phyloP scores from a whole-genome alignment of 148 eudicot species.

The Drosera capensis region DNA sequence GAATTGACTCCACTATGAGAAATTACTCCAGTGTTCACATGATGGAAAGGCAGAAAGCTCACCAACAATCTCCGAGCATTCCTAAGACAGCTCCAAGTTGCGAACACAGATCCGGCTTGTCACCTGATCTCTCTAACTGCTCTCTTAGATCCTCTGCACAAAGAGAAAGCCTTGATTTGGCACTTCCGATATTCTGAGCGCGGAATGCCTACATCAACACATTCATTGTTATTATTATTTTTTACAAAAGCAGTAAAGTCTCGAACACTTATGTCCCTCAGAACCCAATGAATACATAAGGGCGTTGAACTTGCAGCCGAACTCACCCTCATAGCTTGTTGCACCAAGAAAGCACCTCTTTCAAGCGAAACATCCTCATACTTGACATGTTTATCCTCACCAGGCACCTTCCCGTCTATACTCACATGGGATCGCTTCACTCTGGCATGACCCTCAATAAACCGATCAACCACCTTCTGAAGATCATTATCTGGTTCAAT shows the following conservation, averaged over 20 bases:
- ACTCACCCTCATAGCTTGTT: constrained; percentile 97
- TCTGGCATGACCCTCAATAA: constrained; percentile 96
- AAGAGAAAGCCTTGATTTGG: constrained; percentile 80
- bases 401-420: constrained; percentile 30
- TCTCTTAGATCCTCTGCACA: constrained; percentile 80
- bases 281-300: not conserved
- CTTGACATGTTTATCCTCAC: constrained; percentile 60
- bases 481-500: constrained; percentile 65
- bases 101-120: constrained; percentile 75
- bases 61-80: constrained; percentile 97
- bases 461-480: constrained; percentile 82
- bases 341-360: constrained; percentile 87
- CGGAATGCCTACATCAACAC: constrained; percentile 63
- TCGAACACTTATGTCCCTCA: not conserved
- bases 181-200: constrained; percentile 82
- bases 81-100: constrained; percentile 94
- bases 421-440: constrained; percentile 65
- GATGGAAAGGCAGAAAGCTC: constrained; percentile 12
- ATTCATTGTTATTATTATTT: too few relatives aligned
- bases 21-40: too few relatives aligned
- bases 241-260: too few relatives aligned
- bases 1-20: too few relatives aligned
- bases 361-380: constrained; percentile 95
- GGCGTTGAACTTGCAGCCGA: constrained; percentile 2
- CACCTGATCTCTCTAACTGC: constrained; percentile 44